These are phyloP conservation scores for Trichosporon sp. DNA, from an alignment of 1,284 basidiomycete genomes.

Conservation along the genomic window DNA sequence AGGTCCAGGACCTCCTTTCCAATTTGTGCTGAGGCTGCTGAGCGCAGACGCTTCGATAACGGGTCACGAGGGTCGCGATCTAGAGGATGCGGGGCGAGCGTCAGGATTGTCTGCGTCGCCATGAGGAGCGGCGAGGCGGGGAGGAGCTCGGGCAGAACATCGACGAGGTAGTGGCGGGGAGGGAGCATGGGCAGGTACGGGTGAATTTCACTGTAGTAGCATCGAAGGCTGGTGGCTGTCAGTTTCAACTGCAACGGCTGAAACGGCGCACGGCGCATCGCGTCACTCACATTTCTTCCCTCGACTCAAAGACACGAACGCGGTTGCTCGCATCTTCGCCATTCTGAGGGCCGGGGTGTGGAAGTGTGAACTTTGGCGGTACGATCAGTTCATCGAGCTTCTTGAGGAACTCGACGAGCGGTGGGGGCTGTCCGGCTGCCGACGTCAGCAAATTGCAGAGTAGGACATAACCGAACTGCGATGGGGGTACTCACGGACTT, in stretches of 20 bases:
- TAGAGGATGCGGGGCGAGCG: slow-evolving; percentile 49
- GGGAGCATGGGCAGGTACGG: slow-evolving; percentile 55
- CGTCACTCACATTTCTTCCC: slow-evolving; percentile 48
- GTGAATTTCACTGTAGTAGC: slow-evolving; percentile 57
- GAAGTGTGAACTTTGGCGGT: slow-evolving; percentile 38
- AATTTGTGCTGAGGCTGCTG: slow-evolving; percentile 38
- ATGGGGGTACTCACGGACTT: slow-evolving; percentile 38
- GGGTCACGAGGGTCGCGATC: slow-evolving; percentile 49
- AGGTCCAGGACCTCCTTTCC: slow-evolving; percentile 36
- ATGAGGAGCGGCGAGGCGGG: slow-evolving; percentile 54
- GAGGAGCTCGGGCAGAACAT: slow-evolving; percentile 42
- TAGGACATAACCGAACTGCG: background rate
- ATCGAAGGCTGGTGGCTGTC: slow-evolving; percentile 40
- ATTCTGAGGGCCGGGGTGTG: slow-evolving; percentile 28
- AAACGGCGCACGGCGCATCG: background rate
- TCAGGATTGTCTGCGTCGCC: slow-evolving; percentile 54
- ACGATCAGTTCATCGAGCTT: slow-evolving; percentile 49
- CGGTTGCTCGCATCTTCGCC: slow-evolving; percentile 48
- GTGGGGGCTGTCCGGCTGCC: slow-evolving; percentile 42
- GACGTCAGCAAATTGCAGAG: slow-evolving; percentile 8
- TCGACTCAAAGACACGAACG: slow-evolving; percentile 42
- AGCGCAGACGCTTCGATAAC: slow-evolving; percentile 48
- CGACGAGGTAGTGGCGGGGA: slow-evolving; percentile 43
- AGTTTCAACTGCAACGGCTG: background rate
- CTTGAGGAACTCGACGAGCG: slow-evolving; percentile 51